Base-by-base conservation (phyloP, 768 basidiomycete genomes). In the Sporobolomyces roseus region DNA sequence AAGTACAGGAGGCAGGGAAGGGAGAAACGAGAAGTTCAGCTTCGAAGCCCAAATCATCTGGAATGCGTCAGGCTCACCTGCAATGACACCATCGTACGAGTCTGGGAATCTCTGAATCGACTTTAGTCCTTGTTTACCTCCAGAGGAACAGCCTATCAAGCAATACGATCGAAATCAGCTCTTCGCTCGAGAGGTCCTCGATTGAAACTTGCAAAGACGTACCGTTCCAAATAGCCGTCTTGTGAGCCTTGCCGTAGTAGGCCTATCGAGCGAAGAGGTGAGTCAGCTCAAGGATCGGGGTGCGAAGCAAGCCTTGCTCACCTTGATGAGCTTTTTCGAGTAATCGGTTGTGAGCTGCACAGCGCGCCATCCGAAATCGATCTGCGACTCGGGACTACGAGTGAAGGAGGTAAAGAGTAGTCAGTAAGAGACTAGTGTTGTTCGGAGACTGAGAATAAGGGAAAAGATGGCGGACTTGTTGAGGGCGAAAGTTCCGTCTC, bases 111-210 rank as follows among this genome's bases (percentile, higher is more conserved):
- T 35, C 52, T 72, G 68, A 6, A 69, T 33, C 45, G 54, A 45
- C 51, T 66, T 70, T 1, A 68, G 23, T 1, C 72, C 74, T 45
- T 75, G 74, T 55, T 75, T 75, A 16, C 74, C 74, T 27, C 74
- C 74, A 6, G 54, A 59, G 0, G 74, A 75, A 64, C 74, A 75
- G n/a, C n/a, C n/a, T n/a, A n/a, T n/a, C n/a, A n/a, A n/a, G n/a
- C n/a, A n/a, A n/a, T n/a, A n/a, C n/a, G n/a, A n/a, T n/a, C n/a
- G n/a, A n/a, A n/a, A n/a, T n/a, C n/a, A n/a, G n/a, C n/a, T n/a
- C n/a, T n/a, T n/a, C n/a, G n/a, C n/a, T n/a, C n/a, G n/a, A n/a
- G n/a, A n/a, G n/a, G n/a, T n/a, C n/a, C n/a, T n/a, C n/a, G n/a
- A n/a, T n/a, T n/a, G n/a, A n/a, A n/a, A n/a, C n/a, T n/a, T n/a